Base-by-base conservation (phyloP, 306 rosid species). In the Vachellia collinsii region DNA sequence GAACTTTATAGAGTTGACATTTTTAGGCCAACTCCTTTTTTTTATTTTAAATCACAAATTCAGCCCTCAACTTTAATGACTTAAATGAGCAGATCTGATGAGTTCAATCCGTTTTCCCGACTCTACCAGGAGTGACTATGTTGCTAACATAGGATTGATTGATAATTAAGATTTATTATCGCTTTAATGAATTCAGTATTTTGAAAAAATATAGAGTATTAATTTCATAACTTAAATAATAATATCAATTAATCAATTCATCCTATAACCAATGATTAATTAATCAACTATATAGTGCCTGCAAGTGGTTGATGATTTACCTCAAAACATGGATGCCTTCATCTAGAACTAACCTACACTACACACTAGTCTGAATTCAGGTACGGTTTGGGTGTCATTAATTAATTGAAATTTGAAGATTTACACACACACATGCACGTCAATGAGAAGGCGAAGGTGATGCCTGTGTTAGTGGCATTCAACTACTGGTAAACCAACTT, bases 401-500 rank as follows among this genome's bases (percentile, higher is more conserved):
- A 29, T 11, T 4, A 62, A 22, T 62, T 62, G 67, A 37, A 23
- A 23, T 25, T 22, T 22, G 37, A 36, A 29, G 65, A 7, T 11
- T 4, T 2, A 29, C 34, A 29, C 34, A 11, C 8, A 62, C 12
- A 43, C 13, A 43, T 0, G 4, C 47, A 43, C 12, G 12, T 43
- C 47, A 1, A 43, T 8, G 47, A 3, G 47, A 43, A 20, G 63
- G n/a, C 25, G 62, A 56, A 56, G 14, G 63, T 20, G 63, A 56
- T 56, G 63, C 10, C 1, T 68, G 8, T 68, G 25, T 1, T 41
- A 67, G 34, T 67, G 41, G 17, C 72, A 53, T 48, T 77, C 74
- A 76, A 70, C 17, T 71, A 71, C 23, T 1, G 48, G 78, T 71
- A 46, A 70, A 46, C 61, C 69, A 63, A 62, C 82, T 82, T 75